Percentiles rank a stretch among this genome's conserved stretches.
Conservation (phyloP, 306 rosid species). For the Fagus crenata region DNA sequence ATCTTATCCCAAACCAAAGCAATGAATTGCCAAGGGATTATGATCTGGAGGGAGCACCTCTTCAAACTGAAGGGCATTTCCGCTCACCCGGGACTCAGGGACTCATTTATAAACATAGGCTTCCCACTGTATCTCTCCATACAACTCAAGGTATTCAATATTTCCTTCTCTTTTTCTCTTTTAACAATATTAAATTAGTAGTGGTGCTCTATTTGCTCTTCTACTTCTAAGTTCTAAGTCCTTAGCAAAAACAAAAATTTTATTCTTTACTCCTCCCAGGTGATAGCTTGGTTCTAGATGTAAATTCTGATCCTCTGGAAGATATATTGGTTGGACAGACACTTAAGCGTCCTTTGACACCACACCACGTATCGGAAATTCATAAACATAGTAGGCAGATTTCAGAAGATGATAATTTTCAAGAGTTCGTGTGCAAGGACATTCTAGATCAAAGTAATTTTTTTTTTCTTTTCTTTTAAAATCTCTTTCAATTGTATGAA, state of each 20-base stretch:
- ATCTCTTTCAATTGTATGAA: slow-evolving; percentile 28
- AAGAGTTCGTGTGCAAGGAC: slow-evolving; percentile 38
- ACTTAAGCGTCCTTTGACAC: slow-evolving; percentile 49
- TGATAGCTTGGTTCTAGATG: slow-evolving; percentile 58
- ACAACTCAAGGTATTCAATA: slow-evolving; percentile 41
- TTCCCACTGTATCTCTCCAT: slow-evolving; percentile 43
- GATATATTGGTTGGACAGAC: slow-evolving; percentile 60
- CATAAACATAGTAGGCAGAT: slow-evolving; percentile 39
- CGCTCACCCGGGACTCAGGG: slow-evolving; percentile 59
- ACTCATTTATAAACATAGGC: slow-evolving; percentile 70
- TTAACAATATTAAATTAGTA: background rate
- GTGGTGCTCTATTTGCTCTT: slow-evolving; percentile 5
- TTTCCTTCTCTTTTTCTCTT: background rate
- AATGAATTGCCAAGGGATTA: slow-evolving; percentile 65
- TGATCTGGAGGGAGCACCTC: slow-evolving; percentile 82
- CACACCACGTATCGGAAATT: slow-evolving; percentile 45
- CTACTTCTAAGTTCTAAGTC: background rate
- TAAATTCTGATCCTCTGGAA: slow-evolving; percentile 50
- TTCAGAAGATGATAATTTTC: slow-evolving; percentile 43
- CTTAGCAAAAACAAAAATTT: background rate
- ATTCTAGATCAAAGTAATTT: slow-evolving; percentile 74
- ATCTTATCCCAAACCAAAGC: slow-evolving; percentile 32
- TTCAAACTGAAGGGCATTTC: slow-evolving; percentile 59
- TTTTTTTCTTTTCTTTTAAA: background rate
- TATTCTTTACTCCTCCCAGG: slow-evolving; percentile 33